Percentiles rank a stretch among this genome's conserved stretches.
These are phyloP conservation scores for Colletotrichum noveboracense DNA, from an alignment of 2,329 filamentous ascomycete species.

Conservation along the genomic window DNA sequence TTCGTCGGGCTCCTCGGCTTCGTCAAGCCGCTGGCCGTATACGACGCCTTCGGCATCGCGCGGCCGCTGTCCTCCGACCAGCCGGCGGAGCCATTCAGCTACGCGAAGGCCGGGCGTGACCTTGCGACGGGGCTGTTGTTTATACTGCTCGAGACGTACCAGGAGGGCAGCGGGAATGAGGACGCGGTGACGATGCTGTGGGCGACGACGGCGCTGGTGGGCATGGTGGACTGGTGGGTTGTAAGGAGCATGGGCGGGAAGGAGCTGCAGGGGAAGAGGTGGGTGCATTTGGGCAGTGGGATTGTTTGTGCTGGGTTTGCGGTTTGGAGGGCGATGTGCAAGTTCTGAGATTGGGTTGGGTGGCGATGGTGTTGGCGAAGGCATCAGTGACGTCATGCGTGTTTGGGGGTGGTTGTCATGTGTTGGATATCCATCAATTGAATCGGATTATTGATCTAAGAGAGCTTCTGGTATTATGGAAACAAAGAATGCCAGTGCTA, in stretches of 20 bases:
- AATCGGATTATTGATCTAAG: rapidly evolving
- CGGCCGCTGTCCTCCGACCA: background rate
- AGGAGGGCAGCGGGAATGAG: conserved; percentile 21
- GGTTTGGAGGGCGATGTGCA: background rate
- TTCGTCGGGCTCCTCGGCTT: conserved; percentile 21
- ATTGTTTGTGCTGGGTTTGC: background rate
- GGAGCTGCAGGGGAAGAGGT: background rate
- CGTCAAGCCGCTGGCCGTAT: conserved; percentile 10
- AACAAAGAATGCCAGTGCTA: background rate
- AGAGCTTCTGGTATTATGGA: background rate
- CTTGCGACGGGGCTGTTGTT: conserved; percentile 1
- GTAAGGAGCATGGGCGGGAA: background rate
- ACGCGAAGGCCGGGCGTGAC: conserved; percentile 7
- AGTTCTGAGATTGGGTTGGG: background rate
- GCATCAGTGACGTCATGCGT: background rate
- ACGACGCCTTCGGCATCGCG: conserved; percentile 8
- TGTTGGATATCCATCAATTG: background rate
- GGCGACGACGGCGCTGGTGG: background rate
- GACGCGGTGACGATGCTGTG: conserved; percentile 14
- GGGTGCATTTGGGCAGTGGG: background rate
- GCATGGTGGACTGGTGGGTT: conserved; percentile 7
- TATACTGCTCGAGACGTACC: conserved; percentile 16
- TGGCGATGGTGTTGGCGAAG: background rate
- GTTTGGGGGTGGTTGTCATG: rapidly evolving
- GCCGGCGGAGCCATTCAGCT: background rate